A percentile compares a stretch with the other conserved stretches of the same genome.
Evolutionary conservation across 2,329 filamentous ascomycete genomes (phyloP).

Genomic region (Pseudogymnoascus verrucosus): DNA sequence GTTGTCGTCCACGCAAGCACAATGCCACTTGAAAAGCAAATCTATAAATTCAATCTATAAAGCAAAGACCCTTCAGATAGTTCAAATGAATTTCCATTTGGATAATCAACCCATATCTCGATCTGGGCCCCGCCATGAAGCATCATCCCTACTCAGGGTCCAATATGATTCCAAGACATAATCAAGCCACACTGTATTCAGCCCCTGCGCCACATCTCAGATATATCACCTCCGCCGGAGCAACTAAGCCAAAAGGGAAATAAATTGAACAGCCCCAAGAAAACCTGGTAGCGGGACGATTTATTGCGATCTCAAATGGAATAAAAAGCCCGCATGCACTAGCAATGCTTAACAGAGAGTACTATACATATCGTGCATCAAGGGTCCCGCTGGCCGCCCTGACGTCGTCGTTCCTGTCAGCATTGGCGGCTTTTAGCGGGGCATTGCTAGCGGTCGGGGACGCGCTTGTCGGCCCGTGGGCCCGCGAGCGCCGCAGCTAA

Average conservation of each 20-base stretch:
- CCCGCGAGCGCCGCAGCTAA: background rate
- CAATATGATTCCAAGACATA: background rate
- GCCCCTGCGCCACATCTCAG: background rate
- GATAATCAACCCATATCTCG: background rate
- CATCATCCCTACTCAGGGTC: background rate
- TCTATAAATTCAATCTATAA: background rate
- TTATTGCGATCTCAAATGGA: conserved; percentile 3
- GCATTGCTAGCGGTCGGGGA: background rate
- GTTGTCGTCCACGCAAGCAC: background rate
- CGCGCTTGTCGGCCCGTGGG: conserved; percentile 2
- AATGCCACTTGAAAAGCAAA: background rate
- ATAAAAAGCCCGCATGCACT: conserved; percentile 1
- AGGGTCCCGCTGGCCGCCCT: background rate
- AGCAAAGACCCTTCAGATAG: background rate
- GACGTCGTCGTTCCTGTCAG: background rate
- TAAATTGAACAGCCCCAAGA: background rate
- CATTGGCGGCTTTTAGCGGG: background rate
- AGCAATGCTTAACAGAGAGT: background rate
- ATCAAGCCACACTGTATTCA: background rate
- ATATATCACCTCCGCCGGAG: background rate
- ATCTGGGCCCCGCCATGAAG: background rate
- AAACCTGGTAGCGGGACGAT: background rate
- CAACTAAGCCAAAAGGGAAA: background rate
- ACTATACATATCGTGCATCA: background rate
- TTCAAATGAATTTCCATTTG: background rate